These are phyloP conservation scores for Acidomyces sp. DNA, from an alignment of 495 filamentous ascomycete genomes.

Conservation along the genomic window DNA sequence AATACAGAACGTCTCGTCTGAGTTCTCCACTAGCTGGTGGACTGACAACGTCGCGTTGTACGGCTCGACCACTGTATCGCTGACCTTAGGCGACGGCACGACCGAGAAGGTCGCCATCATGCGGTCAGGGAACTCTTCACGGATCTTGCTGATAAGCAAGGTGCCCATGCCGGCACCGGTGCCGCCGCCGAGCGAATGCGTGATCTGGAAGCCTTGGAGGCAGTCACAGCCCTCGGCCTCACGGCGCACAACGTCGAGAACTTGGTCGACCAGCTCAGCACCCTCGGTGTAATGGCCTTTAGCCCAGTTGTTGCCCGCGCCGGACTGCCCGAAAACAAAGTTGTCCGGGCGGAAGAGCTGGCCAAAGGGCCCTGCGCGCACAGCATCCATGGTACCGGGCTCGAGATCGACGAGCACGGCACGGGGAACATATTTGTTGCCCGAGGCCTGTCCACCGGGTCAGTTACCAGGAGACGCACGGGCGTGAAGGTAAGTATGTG, in stretches of 20 bases:
- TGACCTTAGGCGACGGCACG: slow-evolving; percentile 98
- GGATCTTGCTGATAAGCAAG: slow-evolving; percentile 99
- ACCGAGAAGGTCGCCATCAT: slow-evolving; percentile 99
- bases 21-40: slow-evolving; percentile 99
- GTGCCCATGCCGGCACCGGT: slow-evolving; percentile 99
- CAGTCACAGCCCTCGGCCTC: slow-evolving; percentile 99
- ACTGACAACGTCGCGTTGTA: slow-evolving; percentile 99
- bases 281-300: slow-evolving; percentile 99
- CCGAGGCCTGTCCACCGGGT: slow-evolving; percentile 50
- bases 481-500: slow-evolving; percentile 14
- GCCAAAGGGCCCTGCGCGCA: slow-evolving; percentile 96
- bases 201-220: slow-evolving; percentile 99
- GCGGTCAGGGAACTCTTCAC: slow-evolving; percentile 99
- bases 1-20: slow-evolving; percentile 99
- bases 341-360: slow-evolving; percentile 99
- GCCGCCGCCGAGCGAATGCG: slow-evolving; percentile 99
- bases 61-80: slow-evolving; percentile 98
- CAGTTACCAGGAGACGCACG: slow-evolving; percentile 10
- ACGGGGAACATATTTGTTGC: slow-evolving; percentile 98
- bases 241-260: slow-evolving; percentile 96
- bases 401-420: slow-evolving; percentile 99
- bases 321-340: slow-evolving; percentile 99
- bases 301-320: slow-evolving; percentile 99
- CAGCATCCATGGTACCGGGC: slow-evolving; percentile 97
- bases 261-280: slow-evolving; percentile 96